Percentiles rank a stretch among this genome's conserved stretches.
Evolutionary conservation across 768 basidiomycete species (phyloP).

Genomic region (Lactarius pseudohatsudake): DNA sequence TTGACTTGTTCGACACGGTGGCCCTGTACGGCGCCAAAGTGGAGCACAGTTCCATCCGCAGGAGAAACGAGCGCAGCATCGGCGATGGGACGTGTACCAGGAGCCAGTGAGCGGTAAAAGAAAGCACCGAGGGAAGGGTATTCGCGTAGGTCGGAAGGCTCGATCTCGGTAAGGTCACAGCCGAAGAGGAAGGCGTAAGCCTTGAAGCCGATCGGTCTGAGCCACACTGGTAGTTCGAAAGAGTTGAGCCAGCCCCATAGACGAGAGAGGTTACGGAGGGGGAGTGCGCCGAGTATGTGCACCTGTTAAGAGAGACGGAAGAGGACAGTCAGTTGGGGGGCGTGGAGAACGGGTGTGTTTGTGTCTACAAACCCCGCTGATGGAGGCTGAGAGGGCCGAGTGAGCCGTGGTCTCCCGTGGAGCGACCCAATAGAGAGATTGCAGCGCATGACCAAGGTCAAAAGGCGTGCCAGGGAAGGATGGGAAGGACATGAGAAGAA

Average conservation of each 20-base stretch:
- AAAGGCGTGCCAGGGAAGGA: neutral
- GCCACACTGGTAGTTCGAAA: conserved; percentile 90
- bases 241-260: conserved; percentile 97
- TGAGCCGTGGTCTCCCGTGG: neutral
- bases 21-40: conserved; percentile 82
- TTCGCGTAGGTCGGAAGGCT: conserved; percentile 67
- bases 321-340: neutral
- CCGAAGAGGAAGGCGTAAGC: conserved; percentile 88
- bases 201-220: conserved; percentile 86
- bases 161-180: conserved; percentile 91
- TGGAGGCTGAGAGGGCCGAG: neutral
- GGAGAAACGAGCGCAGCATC: conserved; percentile 69
- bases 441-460: neutral
- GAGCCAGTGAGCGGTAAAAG: conserved; percentile 87
- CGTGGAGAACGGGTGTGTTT: neutral
- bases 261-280: conserved; percentile 92
- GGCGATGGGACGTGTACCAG: conserved; percentile 77
- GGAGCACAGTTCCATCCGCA: conserved; percentile 89
- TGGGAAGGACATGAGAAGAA: neutral
- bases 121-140: conserved; percentile 93
- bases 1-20: conserved; percentile 93
- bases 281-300: conserved; percentile 94
- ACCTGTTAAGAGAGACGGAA: conserved; percentile 51
- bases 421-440: neutral
- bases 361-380: conserved; percentile 5